Base-by-base conservation (phyloP, 345 rosid species). In the Eucalyptus melliodora region DNA sequence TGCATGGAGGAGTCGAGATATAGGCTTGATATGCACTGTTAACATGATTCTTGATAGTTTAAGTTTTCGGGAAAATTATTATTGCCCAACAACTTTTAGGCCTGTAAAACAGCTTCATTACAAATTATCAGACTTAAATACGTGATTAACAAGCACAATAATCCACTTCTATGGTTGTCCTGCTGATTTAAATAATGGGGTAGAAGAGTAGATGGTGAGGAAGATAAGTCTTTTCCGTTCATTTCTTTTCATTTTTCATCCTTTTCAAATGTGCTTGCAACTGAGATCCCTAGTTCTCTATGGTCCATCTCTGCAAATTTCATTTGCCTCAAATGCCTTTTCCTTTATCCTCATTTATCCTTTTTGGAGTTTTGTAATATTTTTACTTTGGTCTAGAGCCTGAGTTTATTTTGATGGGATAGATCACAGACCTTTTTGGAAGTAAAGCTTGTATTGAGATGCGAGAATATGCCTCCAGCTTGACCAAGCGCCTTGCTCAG, bases 401-500 rank as follows among this genome's bases (percentile, higher is more conserved):
- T 77, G 85, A 77, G 30, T 77, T 77, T 77, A 40, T 67, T 88
- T 82, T 62, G 47, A 65, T 55, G 45, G 34, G 88, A 62, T 94
- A 98, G 99, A 93, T 96, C 92, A 95, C 93, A 55, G 87, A 55
- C 88, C 88, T 96, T 30, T 98, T 98, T 90, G 96, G 95, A 90
- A 92, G 92, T 81, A 92, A 95, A 93, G 93, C 95, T 87, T 96
- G 97, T 89, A 67, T 69, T 7, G 99, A 97, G 92, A 96, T 98
- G 98, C 93, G 95, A 92, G 98, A 98, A 21, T 89, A 96, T 88
- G 96, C 98, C 27, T n/a, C 81, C 65, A 94, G 92, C 88, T 94
- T 98, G 91, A 94, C 99, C 7, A 98, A 94, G 91, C 94, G 96
- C 51, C 93, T 98, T 91, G 98, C 99, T 89, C 96, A 95, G 91